Conservation (phyloP, 495 filamentous ascomycete genomes). For the Chlorociboria aeruginascens region DNA sequence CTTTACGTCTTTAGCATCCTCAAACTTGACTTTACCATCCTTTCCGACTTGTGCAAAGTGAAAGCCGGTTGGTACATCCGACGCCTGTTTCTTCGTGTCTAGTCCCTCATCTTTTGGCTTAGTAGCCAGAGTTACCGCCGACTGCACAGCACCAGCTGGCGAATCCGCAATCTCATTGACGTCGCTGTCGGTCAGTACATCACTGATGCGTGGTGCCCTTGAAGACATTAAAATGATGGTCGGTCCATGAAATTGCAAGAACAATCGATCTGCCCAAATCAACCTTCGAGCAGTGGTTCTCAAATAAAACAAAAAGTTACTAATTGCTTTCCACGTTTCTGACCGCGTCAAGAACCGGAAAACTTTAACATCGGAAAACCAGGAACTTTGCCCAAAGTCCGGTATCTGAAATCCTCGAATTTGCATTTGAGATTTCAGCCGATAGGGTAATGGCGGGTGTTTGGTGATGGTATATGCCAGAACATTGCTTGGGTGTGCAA, state of each 20-base stretch:
- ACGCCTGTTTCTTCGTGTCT: constrained; percentile 14
- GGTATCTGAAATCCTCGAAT: constrained; percentile 61
- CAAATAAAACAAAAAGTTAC: constrained; percentile 46
- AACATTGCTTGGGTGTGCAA: constrained; percentile 77
- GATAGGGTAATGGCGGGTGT: constrained; percentile 65
- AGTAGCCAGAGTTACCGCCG: constrained; percentile 32
- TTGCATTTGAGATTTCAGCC: constrained; percentile 65
- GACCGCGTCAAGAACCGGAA: constrained; percentile 57
- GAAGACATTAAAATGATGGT: constrained; percentile 77
- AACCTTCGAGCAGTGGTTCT: constrained; percentile 64
- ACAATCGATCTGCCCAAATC: constrained; percentile 91
- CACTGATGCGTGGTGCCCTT: constrained; percentile 59
- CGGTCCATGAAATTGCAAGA: constrained; percentile 80
- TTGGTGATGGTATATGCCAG: constrained; percentile 75
- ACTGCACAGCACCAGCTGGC: constrained; percentile 44
- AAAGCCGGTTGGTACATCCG: constrained; percentile 27
- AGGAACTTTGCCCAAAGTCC: constrained; percentile 36
- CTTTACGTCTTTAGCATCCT: constrained; percentile 43
- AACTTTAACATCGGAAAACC: constrained; percentile 54
- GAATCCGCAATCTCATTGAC: constrained; percentile 78
- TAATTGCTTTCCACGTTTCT: constrained; percentile 54
- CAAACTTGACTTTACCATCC: constrained; percentile 59
- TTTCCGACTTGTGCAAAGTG: constrained; percentile 46
- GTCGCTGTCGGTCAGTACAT: constrained; percentile 61
- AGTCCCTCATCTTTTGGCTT: constrained; percentile 24